Evolutionary conservation across 2,329 filamentous ascomycete genomes (phyloP).

Genomic region (Ophiocordyceps sinensis): DNA sequence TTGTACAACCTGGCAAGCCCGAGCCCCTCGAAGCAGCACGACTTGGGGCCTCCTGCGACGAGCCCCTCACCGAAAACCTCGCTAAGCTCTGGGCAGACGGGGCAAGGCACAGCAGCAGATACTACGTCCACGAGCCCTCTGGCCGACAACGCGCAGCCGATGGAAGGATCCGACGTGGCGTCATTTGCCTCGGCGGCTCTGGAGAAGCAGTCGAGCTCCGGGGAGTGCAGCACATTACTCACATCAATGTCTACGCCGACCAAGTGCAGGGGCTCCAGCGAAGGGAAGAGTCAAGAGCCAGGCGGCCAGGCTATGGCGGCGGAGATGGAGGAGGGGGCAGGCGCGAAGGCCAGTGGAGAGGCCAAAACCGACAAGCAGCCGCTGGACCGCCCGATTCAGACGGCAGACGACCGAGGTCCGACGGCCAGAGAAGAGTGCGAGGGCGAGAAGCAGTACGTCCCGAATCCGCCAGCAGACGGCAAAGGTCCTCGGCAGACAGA

Average conservation of each 20-base stretch:
- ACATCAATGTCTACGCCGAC: slow-evolving; percentile 11
- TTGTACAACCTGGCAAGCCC: slow-evolving; percentile 10
- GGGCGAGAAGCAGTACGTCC: too few relatives aligned
- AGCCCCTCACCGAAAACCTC: slow-evolving; percentile 11
- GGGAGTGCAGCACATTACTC: slow-evolving; percentile 10
- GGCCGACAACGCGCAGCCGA: slow-evolving; percentile 2
- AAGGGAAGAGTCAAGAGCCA: neutral
- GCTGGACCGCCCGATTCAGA: too few relatives aligned
- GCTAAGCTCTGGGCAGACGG: slow-evolving; percentile 9
- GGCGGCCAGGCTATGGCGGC: neutral
- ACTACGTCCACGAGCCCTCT: slow-evolving; percentile 12
- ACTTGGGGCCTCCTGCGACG: slow-evolving; percentile 5
- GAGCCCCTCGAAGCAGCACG: slow-evolving; percentile 6
- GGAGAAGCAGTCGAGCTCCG: neutral
- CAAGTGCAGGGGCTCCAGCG: neutral
- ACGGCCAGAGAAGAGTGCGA: too few relatives aligned
- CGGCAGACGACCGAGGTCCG: too few relatives aligned
- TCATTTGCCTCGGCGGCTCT: neutral
- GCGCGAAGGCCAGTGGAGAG: neutral
- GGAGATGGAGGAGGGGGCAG: neutral
- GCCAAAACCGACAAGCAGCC: neutral
- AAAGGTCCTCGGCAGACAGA: neutral
- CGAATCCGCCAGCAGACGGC: slow-evolving; percentile 1
- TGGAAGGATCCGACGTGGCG: neutral
- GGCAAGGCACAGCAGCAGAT: slow-evolving; percentile 12